Evolutionary conservation across 805 yeast genomes (phyloP).

Genomic region (Starmerella asiatica): DNA sequence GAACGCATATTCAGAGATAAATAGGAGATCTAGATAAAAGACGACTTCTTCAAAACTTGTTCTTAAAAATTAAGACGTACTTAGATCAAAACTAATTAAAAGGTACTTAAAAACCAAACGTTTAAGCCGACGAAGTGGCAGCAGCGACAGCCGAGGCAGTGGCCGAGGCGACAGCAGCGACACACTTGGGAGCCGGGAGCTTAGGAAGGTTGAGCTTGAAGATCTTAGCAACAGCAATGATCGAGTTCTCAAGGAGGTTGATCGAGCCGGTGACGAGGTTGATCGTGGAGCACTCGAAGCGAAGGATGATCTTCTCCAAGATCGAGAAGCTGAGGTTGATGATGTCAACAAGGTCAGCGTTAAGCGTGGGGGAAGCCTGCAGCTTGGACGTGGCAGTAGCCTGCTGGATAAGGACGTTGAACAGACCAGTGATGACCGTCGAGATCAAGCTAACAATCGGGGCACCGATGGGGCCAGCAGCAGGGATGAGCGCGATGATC

Average conservation of each 20-base stretch:
- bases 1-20: too few relatives aligned
- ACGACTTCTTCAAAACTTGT: too few relatives aligned
- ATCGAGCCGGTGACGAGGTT: not conserved
- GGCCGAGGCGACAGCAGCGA: too few relatives aligned
- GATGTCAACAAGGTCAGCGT: slow-evolving; percentile 11
- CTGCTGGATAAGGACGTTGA: slow-evolving; percentile 18
- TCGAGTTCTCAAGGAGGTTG: not conserved
- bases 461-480: slow-evolving; percentile 1
- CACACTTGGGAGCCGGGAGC: not conserved
- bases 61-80: too few relatives aligned
- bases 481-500: not conserved
- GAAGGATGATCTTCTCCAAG: slow-evolving; percentile 10
- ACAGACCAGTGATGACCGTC: slow-evolving; percentile 13
- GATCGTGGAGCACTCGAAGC: not conserved
- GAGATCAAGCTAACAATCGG: slow-evolving; percentile 9
- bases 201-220: not conserved
- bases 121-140: too few relatives aligned
- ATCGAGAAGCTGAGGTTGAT: slow-evolving; percentile 16
- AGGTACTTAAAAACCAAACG: too few relatives aligned
- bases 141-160: too few relatives aligned
- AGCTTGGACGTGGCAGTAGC: slow-evolving; percentile 19
- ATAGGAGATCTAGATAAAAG: too few relatives aligned
- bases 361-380: slow-evolving; percentile 17
- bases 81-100: too few relatives aligned
- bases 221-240: not conserved